Conservation (phyloP, 108 stramenopile species). For the Cyclotella kingstonii region DNA sequence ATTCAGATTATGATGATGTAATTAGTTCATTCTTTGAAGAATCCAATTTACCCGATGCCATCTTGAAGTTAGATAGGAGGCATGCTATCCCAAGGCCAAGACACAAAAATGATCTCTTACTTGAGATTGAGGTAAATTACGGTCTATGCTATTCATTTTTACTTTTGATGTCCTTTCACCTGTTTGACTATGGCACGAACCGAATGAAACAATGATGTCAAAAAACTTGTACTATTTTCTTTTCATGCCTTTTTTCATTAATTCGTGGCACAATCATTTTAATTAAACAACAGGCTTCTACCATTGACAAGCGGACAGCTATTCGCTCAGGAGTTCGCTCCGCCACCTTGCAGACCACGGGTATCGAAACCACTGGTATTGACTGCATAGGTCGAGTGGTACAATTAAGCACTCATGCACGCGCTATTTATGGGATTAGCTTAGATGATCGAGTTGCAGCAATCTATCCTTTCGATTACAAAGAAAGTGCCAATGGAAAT, state of each 20-base stretch:
- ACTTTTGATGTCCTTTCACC: background rate
- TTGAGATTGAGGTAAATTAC: slow-evolving; percentile 34
- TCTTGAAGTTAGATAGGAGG: slow-evolving; percentile 34
- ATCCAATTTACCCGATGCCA: slow-evolving; percentile 33
- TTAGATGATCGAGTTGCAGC: slow-evolving; percentile 46
- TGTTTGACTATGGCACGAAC: background rate
- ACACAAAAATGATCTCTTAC: slow-evolving; percentile 43
- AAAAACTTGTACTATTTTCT: background rate
- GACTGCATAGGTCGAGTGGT: slow-evolving; percentile 46
- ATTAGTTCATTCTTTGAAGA: background rate
- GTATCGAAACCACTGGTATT: slow-evolving; percentile 24
- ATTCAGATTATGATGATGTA: background rate
- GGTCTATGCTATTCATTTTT: background rate
- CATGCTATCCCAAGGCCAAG: slow-evolving; percentile 38
- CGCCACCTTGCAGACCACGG: background rate
- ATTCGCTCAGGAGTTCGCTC: slow-evolving; percentile 39
- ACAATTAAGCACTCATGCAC: slow-evolving; percentile 29
- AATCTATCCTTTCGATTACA: slow-evolving; percentile 39
- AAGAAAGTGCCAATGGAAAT: background rate
- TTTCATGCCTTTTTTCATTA: background rate
- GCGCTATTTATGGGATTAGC: slow-evolving; percentile 34
- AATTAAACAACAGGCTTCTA: slow-evolving; percentile 13
- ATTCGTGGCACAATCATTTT: background rate
- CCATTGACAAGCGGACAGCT: slow-evolving; percentile 29
- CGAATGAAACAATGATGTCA: background rate